phyloP scores from a whole-genome alignment of 208 protist genomes.

The Wallacemonas sp. region DNA sequence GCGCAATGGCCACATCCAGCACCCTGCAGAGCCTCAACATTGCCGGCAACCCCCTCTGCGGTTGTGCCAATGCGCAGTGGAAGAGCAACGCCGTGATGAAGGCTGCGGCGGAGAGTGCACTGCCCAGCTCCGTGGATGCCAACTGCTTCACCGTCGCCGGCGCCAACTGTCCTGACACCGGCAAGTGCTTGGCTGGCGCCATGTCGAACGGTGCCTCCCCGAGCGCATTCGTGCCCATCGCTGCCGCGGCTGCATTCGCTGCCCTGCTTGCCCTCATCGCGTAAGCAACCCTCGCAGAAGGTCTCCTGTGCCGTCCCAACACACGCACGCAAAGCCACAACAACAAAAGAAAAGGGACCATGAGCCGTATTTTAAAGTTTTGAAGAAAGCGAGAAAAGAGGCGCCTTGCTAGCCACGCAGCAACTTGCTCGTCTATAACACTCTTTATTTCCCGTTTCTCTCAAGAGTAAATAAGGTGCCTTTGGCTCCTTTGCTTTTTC shows the following conservation, averaged over 20 bases:
- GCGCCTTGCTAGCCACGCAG: too few relatives aligned
- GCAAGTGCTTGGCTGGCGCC: neutral
- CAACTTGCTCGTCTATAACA: too few relatives aligned
- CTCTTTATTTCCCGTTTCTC: too few relatives aligned
- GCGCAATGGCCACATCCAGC: neutral
- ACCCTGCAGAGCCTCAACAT: constrained; percentile 10
- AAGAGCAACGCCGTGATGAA: neutral
- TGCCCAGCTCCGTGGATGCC: neutral
- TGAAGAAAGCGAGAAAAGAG: too few relatives aligned
- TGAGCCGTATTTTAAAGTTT: too few relatives aligned
- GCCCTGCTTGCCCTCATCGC: neutral
- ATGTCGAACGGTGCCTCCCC: too few relatives aligned
- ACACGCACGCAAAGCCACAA: neutral
- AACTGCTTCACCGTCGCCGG: too few relatives aligned
- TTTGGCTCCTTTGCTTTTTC: neutral
- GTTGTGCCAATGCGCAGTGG: constrained; percentile 3
- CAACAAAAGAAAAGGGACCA: too few relatives aligned
- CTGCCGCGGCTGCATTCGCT: neutral
- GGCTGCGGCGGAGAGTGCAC: neutral
- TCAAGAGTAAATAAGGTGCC: too few relatives aligned
- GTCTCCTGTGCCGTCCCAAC: neutral
- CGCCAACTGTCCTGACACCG: neutral
- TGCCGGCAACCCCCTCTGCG: constrained; percentile 9
- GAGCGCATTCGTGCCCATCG: neutral
- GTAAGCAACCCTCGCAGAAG: neutral